Evolutionary conservation across 2,329 filamentous ascomycete species (phyloP), one percentile per base, ranked within the genome.

Genomic region (Alternaria solani): DNA sequence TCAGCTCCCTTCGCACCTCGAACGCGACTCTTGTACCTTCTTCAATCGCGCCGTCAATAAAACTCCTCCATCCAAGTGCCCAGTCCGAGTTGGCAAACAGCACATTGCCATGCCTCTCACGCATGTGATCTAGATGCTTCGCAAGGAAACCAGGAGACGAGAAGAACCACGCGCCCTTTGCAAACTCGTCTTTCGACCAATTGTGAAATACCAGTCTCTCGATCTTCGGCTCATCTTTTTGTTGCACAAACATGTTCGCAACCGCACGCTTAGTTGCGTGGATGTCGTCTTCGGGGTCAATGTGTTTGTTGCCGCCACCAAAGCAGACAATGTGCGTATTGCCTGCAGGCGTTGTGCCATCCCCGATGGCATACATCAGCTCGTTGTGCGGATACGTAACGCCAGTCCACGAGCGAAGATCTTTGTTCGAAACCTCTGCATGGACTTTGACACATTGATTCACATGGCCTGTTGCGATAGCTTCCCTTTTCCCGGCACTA

Each of bases 41-140:
- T 51, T 84, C 81, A 42, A 84, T 83, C 0, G 82, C 83, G 1
- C 82, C 83, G 61, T 85, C 83, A 12, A 84, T 83, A 39, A 84
- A 84, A 23, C 82, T 80, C 0, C 83, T 73, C 83, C 83, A 84
- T 0, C 82, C 82, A 7, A 81, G 63, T 2, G 82, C 82, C 82
- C 82, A 84, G 47, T 85, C 83, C 0, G 81, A 80, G 53, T 77
- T 82, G 0, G 81, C 81, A 73, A 85, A 85, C 4, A 82, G 62
- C 4, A 84, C 66, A 36, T 82, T 81, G 0, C 80, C 81, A 39
- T 83, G 81, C 1, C 76, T 71, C 1, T 70, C 72, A 38, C 81
- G 67, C 65, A 84, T 74, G n/a, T 77, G 78, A 0, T 78, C 72
- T 0, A 83, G 69, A 54, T 83, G 78, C 1, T 70, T 74, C 0